phyloP scores from a whole-genome alignment of 495 filamentous ascomycete species.

The Lindgomyces ingoldianus region DNA sequence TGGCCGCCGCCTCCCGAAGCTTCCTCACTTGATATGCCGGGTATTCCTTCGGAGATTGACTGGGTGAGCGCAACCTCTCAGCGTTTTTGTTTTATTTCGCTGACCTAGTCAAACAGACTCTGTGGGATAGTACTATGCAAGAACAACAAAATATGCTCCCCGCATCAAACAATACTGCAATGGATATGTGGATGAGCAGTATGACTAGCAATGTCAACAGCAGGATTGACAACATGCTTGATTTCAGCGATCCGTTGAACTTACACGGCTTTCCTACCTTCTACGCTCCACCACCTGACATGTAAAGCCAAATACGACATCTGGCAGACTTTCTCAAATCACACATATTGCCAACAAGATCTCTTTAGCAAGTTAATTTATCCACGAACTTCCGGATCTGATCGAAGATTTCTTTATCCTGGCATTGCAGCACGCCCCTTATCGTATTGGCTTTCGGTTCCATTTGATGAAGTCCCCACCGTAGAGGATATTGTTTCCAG shows the following conservation, averaged over 20 bases:
- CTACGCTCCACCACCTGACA: background rate
- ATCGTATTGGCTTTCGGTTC: too few relatives aligned
- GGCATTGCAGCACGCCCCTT: too few relatives aligned
- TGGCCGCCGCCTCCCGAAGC: background rate
- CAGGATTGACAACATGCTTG: constrained; percentile 4
- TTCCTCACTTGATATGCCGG: constrained; percentile 24
- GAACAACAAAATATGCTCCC: constrained; percentile 21
- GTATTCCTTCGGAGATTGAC: constrained; percentile 35
- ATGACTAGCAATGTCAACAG: background rate
- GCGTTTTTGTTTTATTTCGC: background rate
- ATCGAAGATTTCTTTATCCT: too few relatives aligned
- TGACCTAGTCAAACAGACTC: constrained; percentile 9
- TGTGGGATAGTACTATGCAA: constrained; percentile 28
- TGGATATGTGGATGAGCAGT: constrained; percentile 12
- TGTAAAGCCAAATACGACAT: too few relatives aligned
- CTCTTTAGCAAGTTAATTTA: too few relatives aligned
- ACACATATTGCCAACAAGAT: too few relatives aligned
- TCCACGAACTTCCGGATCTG: too few relatives aligned
- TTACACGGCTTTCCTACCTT: background rate
- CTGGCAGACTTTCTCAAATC: too few relatives aligned
- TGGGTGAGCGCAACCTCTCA: constrained; percentile 24
- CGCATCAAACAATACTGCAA: constrained; percentile 6
- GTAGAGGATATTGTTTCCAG: too few relatives aligned
- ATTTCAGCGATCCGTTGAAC: constrained; percentile 17
- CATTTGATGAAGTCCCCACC: too few relatives aligned